Evolutionary conservation across 805 yeast genomes (phyloP), one percentile per base, ranked within the genome.

Genomic region (Trichomonascus vanleenenianus): DNA sequence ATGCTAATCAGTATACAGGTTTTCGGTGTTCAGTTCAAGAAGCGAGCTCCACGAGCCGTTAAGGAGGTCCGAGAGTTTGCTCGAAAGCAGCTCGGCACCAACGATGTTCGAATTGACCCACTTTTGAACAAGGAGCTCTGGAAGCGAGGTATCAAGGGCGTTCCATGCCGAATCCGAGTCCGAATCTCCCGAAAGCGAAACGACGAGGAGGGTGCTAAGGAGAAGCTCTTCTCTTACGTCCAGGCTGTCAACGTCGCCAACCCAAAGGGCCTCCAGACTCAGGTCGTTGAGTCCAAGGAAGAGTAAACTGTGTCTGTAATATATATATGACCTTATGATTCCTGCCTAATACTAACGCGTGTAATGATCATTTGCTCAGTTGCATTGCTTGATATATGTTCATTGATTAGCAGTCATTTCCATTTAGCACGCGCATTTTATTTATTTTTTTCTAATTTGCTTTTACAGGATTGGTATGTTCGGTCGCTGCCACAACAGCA

Each of bases 141-240:
- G 98, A 84, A 86, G 76, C 89, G 95, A 80, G 98, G 98, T 81
- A 83, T 93, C 78, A 88, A 89, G 81, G 97, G 97, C 79, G 95
- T 87, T 68, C 96, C 95, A 72, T 78, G 76, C 87, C 89, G 96
- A 83, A 72, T 93, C 75, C 89, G 98, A 81, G 81, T 93, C 72
- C 89, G 96, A 80, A 89, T 93, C 77, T 88, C 97, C 57, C 85
- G 96, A 83, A 93, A 84, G 89, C 87, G 97, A 81, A 93, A 93
- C 81, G 97, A 93, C 75, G 98, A 93, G 80, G 98, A 93, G 81
- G 91, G 87, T 71, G 97, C 98, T 68, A 84, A 83, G 82, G 89
- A 87, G 78, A 87, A 89, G 73, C 82, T 93, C 73, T 93, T 86
- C 81, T 88, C 97, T 61, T 89, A 79, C 75, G 98, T 93, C 68